phyloP scores from a whole-genome alignment of 2,329 filamentous ascomycete genomes.

The Fusarium lyarnte region DNA sequence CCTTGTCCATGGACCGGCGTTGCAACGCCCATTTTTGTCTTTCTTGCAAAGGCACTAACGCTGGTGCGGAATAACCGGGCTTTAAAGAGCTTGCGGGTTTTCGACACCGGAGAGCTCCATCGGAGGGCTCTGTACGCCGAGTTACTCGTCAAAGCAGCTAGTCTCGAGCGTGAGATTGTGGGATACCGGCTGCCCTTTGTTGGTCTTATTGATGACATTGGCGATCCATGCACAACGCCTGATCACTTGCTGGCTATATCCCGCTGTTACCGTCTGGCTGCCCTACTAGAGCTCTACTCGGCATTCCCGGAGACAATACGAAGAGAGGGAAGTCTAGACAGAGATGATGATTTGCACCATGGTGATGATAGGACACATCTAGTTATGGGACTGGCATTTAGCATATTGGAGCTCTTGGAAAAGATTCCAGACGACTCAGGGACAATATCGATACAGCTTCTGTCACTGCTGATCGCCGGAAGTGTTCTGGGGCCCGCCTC shows the following conservation, averaged over 20 bases:
- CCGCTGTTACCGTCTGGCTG: constrained; percentile 9
- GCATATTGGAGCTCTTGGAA: neutral
- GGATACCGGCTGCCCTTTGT: constrained; percentile 1
- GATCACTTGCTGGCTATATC: constrained; percentile 8
- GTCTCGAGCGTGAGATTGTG: neutral
- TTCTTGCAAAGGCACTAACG: neutral
- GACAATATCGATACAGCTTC: constrained; percentile 14
- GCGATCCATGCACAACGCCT: constrained; percentile 1
- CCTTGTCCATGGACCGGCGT: constrained; percentile 29
- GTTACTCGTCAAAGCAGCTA: constrained; percentile 1
- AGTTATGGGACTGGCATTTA: neutral
- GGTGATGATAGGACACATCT: neutral
- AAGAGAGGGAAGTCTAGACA: neutral
- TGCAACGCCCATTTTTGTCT: constrained; percentile 17
- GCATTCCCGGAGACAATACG: constrained; percentile 14
- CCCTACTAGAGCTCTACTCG: constrained; percentile 11
- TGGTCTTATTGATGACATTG: constrained; percentile 10
- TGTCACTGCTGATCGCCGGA: constrained; percentile 16
- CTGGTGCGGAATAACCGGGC: constrained; percentile 12
- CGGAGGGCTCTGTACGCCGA: neutral
- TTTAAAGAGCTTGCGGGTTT: neutral
- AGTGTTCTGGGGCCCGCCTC: neutral
- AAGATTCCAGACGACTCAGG: constrained; percentile 4
- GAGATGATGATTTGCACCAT: neutral
- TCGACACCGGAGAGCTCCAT: neutral